These are phyloP conservation scores for Nitzschia palea DNA, from an alignment of 108 stramenopile species.

Conservation along the genomic window DNA sequence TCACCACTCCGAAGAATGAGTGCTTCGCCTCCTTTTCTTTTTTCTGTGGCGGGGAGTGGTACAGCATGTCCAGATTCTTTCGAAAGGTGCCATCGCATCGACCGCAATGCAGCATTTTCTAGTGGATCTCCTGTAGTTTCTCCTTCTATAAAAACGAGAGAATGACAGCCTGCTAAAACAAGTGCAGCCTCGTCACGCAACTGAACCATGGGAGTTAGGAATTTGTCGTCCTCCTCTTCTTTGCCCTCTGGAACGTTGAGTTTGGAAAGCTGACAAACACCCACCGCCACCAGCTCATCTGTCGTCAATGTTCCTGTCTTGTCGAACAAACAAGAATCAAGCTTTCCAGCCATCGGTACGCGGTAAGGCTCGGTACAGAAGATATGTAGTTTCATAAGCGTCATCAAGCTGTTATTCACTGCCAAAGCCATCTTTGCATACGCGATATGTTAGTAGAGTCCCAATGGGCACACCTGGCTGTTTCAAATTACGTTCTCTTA, in stretches of 20 bases:
- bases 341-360: constrained; percentile 95
- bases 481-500: no score
- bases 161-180: constrained; percentile 92
- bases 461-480: no score
- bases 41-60: constrained; percentile 59
- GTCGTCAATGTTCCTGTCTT: constrained; percentile 98
- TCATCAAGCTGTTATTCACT: constrained; percentile 95
- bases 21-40: constrained; percentile 53
- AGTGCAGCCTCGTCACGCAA: constrained; percentile 61
- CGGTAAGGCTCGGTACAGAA: constrained; percentile 97
- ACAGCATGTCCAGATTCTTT: constrained; percentile 48
- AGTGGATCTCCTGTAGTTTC: constrained; percentile 91
- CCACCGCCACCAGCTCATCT: constrained; percentile 95
- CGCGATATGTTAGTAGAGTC: no score
- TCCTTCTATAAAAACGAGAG: constrained; percentile 83
- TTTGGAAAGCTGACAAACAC: constrained; percentile 63
- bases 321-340: constrained; percentile 96
- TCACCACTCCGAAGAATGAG: constrained; percentile 31
- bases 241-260: constrained; percentile 30
- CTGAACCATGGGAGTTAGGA: constrained; percentile 80
- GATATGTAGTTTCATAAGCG: constrained; percentile 94
- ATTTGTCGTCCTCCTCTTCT: constrained; percentile 38
- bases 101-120: constrained; percentile 80
- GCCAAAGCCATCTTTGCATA: constrained; percentile 98
- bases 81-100: constrained; percentile 83